Evolutionary conservation across 495 filamentous ascomycete genomes (phyloP).

Genomic region (Tuber calosporum): DNA sequence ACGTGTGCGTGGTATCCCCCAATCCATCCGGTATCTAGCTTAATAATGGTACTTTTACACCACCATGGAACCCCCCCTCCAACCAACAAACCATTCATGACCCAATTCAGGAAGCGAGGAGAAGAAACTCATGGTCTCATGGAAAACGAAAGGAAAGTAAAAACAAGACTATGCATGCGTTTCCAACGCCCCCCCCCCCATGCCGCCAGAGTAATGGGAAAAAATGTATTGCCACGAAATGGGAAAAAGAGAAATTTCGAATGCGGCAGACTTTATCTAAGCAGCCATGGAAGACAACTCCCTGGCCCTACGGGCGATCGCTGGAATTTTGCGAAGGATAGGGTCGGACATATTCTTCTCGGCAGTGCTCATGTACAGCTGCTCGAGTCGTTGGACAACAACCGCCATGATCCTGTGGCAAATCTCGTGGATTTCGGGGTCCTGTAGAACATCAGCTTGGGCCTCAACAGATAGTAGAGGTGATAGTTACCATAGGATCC

Average conservation of each 20-base stretch:
- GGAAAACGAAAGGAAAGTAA: constrained; percentile 37
- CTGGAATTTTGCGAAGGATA: constrained; percentile 56
- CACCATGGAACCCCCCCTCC: background rate
- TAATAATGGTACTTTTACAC: constrained; percentile 6
- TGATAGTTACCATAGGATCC: constrained; percentile 47
- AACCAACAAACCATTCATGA: background rate
- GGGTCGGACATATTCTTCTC: constrained; percentile 56
- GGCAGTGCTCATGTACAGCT: constrained; percentile 61
- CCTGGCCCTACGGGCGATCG: constrained; percentile 51
- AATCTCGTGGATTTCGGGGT: constrained; percentile 66
- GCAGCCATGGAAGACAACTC: constrained; percentile 46
- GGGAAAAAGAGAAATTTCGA: constrained; percentile 13
- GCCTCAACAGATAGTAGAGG: constrained; percentile 12
- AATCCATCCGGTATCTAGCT: background rate
- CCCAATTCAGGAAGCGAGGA: background rate
- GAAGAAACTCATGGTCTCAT: background rate
- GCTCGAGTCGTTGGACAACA: constrained; percentile 62
- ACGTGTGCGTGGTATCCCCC: background rate
- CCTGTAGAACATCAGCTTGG: constrained; percentile 47
- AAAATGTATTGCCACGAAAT: constrained; percentile 30
- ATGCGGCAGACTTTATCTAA: constrained; percentile 7
- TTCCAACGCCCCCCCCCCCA: constrained; percentile 27
- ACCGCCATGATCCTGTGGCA: constrained; percentile 65
- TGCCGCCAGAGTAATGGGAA: constrained; percentile 17
- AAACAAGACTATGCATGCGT: constrained; percentile 9